These are phyloP conservation scores for Nakaseomyces glabratus DNA, from an alignment of 1,139 yeast species.

Conservation along the genomic window DNA sequence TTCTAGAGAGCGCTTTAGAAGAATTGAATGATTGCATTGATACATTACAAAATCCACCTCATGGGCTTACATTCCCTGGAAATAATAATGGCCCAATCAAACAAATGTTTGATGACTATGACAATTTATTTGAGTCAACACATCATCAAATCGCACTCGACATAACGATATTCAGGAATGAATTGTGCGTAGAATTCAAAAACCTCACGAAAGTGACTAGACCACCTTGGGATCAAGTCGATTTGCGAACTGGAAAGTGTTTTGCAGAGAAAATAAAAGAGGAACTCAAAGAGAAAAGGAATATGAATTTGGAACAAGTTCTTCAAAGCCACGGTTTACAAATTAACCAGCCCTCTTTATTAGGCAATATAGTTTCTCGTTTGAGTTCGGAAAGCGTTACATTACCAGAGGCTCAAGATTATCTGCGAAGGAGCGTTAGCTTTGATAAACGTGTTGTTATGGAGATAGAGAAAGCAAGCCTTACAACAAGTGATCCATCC, in stretches of 20 bases:
- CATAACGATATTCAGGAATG: constrained; percentile 24
- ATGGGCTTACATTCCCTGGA: constrained; percentile 25
- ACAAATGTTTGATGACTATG: constrained; percentile 20
- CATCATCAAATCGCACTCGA: constrained; percentile 27
- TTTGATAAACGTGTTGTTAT: constrained; percentile 35
- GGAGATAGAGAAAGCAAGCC: constrained; percentile 35
- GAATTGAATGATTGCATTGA: constrained; percentile 22
- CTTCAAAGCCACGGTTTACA: constrained; percentile 22
- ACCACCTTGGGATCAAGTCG: constrained; percentile 33
- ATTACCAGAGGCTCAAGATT: constrained; percentile 29
- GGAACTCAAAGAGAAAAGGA: constrained; percentile 20
- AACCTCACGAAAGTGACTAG: constrained; percentile 26
- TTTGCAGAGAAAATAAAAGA: constrained; percentile 25
- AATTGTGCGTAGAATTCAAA: constrained; percentile 26
- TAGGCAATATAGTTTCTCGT: constrained; percentile 20
- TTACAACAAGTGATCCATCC: constrained; percentile 40
- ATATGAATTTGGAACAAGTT: constrained; percentile 18
- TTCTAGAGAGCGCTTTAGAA: constrained; percentile 16
- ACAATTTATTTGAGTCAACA: constrained; percentile 19
- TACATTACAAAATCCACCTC: constrained; percentile 28
- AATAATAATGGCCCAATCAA: constrained; percentile 24
- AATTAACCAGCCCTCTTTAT: constrained; percentile 24
- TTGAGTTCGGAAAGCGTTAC: constrained; percentile 24
- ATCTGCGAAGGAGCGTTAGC: constrained; percentile 33
- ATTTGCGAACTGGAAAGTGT: constrained; percentile 28